Base-by-base conservation (phyloP, 345 rosid species). In the Rhodamnia rubescens region DNA sequence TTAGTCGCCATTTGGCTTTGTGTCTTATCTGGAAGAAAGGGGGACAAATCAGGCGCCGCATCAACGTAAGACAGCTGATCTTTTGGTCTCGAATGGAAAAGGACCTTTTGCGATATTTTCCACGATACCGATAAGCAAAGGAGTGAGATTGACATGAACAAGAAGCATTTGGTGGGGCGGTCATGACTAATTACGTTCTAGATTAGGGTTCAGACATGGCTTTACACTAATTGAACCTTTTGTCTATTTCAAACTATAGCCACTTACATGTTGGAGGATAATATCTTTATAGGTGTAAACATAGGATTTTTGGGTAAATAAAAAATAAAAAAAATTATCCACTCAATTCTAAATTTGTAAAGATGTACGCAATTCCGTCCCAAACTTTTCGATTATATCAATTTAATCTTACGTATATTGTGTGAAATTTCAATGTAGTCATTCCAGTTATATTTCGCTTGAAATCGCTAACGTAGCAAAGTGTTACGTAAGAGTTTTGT, bases 381-480 rank as follows among this genome's bases (percentile, higher is more conserved):
- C 18, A 18, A 69, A 32, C 0, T 32, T 18, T 69, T 4, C 5
- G 8, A 8, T 36, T 69, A 18, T 69, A 5, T 11, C 20, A 36
- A 69, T 32, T 69, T 2, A 18, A 3, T 69, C 12, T 1, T 32
- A 10, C 32, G 18, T 2, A 32, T 36, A 12, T 69, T 32, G 10
- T 4, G 44, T 4, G 22, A 69, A 69, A 69, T 69, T 69, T 2
- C 22, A 8, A 69, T 16, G 4, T 32, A 32, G 15, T 32, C 5
- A 8, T 36, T 32, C 5, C 2, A 1, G 9, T 4, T 2, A 36
- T 4, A 7, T 36, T 36, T 18, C 13, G 1, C 1, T 5, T 2
- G 10, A 69, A 16, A 32, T 64, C 1, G 0, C 1, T 4, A 1
- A 14, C 29, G 2, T 61, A 8, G 10, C 44, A n/a, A 13, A 26